These are phyloP conservation scores for Adansonia grandidieri DNA, from an alignment of 441 rosid genomes.

Conservation along the genomic window DNA sequence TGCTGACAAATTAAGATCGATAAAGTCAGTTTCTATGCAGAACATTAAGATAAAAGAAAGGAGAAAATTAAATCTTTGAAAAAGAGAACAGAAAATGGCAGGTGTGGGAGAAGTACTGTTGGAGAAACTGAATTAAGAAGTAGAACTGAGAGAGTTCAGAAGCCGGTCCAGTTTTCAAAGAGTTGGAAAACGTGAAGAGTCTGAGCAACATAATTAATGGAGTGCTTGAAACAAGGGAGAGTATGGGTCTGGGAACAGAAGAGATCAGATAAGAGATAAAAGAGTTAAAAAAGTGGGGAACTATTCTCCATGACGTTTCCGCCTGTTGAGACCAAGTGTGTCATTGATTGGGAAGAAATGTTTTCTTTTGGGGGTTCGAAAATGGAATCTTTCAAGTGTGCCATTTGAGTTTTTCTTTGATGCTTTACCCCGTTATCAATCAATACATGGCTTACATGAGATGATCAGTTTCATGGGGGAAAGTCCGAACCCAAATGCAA, in stretches of 20 bases:
- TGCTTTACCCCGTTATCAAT: too few relatives aligned
- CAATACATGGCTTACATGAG: too few relatives aligned
- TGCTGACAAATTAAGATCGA: conserved; percentile 4
- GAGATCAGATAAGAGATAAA: conserved; percentile 32
- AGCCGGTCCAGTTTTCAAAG: conserved; percentile 31
- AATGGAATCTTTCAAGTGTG: too few relatives aligned
- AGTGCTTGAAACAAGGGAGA: conserved; percentile 27
- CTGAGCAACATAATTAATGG: conserved; percentile 35
- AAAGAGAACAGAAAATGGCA: background rate
- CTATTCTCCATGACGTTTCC: conserved; percentile 32
- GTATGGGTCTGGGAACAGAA: conserved; percentile 83
- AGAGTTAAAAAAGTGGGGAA: conserved; percentile 20
- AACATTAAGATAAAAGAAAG: too few relatives aligned
- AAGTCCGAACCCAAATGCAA: too few relatives aligned
- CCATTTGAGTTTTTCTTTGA: too few relatives aligned
- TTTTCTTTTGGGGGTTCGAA: conserved; percentile 32
- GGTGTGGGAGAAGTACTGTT: background rate
- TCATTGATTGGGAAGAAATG: conserved; percentile 51
- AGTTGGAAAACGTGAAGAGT: conserved; percentile 58
- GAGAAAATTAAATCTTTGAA: background rate
- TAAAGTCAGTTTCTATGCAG: too few relatives aligned
- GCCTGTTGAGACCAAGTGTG: conserved; percentile 46
- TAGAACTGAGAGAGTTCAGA: conserved; percentile 31
- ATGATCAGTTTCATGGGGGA: too few relatives aligned
- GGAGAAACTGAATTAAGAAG: conserved; percentile 11